A percentile compares a stretch with the other conserved stretches of the same genome.
Conservation (phyloP, 2,329 filamentous ascomycete genomes). For the Cytospora chrysosperma region DNA sequence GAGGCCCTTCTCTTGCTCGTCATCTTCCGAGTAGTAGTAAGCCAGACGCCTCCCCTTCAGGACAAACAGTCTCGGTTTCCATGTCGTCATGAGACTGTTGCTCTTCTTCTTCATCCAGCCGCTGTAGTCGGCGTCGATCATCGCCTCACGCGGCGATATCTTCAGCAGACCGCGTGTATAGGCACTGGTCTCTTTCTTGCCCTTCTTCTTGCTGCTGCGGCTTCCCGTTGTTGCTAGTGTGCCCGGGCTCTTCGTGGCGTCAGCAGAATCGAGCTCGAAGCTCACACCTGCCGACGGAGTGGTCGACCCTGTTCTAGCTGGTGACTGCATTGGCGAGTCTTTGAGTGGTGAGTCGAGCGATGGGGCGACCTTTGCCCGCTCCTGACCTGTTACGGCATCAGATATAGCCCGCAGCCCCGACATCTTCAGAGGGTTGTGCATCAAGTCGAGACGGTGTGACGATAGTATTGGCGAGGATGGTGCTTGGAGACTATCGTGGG, state of each 20-base stretch:
- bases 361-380: slow-evolving; percentile 52
- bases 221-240: slow-evolving; percentile 47
- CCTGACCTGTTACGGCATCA: slow-evolving; percentile 61
- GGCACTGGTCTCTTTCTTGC: slow-evolving; percentile 92
- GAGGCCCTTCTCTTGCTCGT: slow-evolving; percentile 88
- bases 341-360: slow-evolving; percentile 51
- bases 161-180: slow-evolving; percentile 85
- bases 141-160: slow-evolving; percentile 78
- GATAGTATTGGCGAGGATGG: slow-evolving; percentile 44
- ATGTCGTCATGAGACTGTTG: slow-evolving; percentile 92
- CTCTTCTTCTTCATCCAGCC: slow-evolving; percentile 99
- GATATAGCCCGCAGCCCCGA: slow-evolving; percentile 77
- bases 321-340: slow-evolving; percentile 59
- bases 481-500: slow-evolving; percentile 35
- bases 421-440: slow-evolving; percentile 45
- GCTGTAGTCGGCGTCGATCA: slow-evolving; percentile 83
- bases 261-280: slow-evolving; percentile 76
- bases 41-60: slow-evolving; percentile 86
- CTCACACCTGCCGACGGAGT: slow-evolving; percentile 65
- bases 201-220: slow-evolving; percentile 61
- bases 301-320: slow-evolving; percentile 74
- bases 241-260: slow-evolving; percentile 57
- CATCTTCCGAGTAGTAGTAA: slow-evolving; percentile 94
- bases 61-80: slow-evolving; percentile 96
- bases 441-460: slow-evolving; percentile 37